Base-by-base conservation (phyloP, 495 filamentous ascomycete species). In the Aspergillus sclerotiicarbonarius region DNA sequence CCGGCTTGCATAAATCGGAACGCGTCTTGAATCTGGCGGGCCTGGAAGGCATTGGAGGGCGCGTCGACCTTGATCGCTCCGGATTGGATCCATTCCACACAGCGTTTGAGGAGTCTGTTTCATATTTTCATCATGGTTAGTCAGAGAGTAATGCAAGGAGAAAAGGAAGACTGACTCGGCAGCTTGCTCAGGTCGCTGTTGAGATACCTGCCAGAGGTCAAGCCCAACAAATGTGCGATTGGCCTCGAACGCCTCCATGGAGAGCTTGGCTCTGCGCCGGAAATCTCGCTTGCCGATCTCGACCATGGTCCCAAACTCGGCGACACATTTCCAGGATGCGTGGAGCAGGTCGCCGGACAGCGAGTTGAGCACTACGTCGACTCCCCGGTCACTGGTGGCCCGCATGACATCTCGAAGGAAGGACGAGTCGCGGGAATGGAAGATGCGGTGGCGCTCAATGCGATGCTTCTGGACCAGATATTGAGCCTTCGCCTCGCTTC, bases 311-410 rank as follows among this genome's bases (percentile, higher is more conserved):
- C 82, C 82, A 60, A 76, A 79, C 29, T 75, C 67, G 0, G 74
- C 82, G 21, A 84, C 73, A 56, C 78, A 82, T 13, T 78, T 64
- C 80, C 82, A 85, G 0, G 77, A 73, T 29, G 71, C 71, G 44
- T 77, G 72, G 0, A 80, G 69, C 0, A 80, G 63, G 47, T 80
- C 76, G 8, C 77, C 76, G 3, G 79, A 71, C 8, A 84, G 66
- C 10, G 79, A 77, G 52, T 83, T 81, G 21, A 84, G 68, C 7
- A 82, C 76, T 6, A 83, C 60, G 31, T 83, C 79, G 39, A 83
- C 78, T 6, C 83, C 81, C 6, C 56, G 61, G 15, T 76, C 72
- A 6, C 67, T 46, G 0, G 84, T 88, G 13, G 70, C 72, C 0
- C 68, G 54, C 39, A 81, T 67, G 0, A 85, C 49, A 15, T 71